A percentile compares a stretch with the other conserved stretches of the same genome.
Evolutionary conservation across 805 yeast genomes (phyloP).

Genomic region (Starmerella ratchasimensis): DNA sequence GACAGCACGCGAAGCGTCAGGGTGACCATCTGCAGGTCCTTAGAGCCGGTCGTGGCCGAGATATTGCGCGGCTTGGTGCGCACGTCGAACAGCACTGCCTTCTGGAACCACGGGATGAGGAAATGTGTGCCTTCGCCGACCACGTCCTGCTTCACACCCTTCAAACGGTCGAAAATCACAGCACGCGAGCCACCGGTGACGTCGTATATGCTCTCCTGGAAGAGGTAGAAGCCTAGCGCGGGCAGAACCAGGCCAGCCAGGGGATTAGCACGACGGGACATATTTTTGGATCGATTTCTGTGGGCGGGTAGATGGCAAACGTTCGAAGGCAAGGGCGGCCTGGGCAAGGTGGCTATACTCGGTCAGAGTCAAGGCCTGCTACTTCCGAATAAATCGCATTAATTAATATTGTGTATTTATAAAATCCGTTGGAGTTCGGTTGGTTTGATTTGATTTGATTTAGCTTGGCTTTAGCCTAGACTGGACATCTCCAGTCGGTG

Average conservation of each 20-base stretch:
- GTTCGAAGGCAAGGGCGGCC: too few species aligned
- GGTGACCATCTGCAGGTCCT: slow-evolving; percentile 91
- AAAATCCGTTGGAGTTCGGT: too few species aligned
- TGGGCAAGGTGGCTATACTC: too few species aligned
- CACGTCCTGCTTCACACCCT: slow-evolving; percentile 78
- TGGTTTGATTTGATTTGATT: too few species aligned
- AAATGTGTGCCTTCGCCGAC: slow-evolving; percentile 96
- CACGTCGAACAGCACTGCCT: slow-evolving; percentile 79
- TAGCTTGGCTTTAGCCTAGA: too few species aligned
- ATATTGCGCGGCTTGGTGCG: slow-evolving; percentile 89
- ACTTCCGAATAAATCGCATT: background rate
- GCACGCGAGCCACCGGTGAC: slow-evolving; percentile 95
- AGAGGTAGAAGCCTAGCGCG: slow-evolving; percentile 37
- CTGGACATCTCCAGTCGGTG: too few species aligned
- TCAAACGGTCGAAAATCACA: slow-evolving; percentile 80
- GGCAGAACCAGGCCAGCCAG: slow-evolving; percentile 21
- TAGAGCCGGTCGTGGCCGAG: slow-evolving; percentile 89
- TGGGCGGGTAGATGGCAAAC: too few species aligned
- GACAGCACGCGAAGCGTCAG: slow-evolving; percentile 85
- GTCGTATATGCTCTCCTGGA: slow-evolving; percentile 78
- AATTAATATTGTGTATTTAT: too few species aligned
- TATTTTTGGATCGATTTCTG: too few species aligned
- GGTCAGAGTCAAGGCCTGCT: too few species aligned
- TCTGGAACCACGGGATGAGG: slow-evolving; percentile 89
- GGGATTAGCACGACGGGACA: slow-evolving; percentile 15